Conservation (phyloP, 192 early-diverging fungal species). For the Allomyces arbusculus region DNA sequence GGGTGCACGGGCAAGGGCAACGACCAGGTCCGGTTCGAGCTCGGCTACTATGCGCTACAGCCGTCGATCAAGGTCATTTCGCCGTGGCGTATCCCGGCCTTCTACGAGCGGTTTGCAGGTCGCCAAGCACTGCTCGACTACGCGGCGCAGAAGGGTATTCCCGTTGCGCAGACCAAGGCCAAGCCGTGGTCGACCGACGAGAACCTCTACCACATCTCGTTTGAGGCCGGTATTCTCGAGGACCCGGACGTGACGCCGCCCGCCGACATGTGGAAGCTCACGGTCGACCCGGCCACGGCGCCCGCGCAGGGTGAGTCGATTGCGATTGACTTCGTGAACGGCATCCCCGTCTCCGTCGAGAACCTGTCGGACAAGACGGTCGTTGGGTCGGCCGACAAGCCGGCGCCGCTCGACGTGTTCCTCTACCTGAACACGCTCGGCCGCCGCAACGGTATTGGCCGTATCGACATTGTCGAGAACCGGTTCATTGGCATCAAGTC, state of each 20-base stretch:
- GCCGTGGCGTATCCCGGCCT: slow-evolving; percentile 87
- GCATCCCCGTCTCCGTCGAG: slow-evolving; percentile 71
- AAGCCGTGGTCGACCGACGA: slow-evolving; percentile 99
- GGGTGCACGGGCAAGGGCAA: slow-evolving; percentile 99
- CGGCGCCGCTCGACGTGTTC: slow-evolving; percentile 62
- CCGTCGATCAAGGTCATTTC: slow-evolving; percentile 90
- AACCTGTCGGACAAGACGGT: slow-evolving; percentile 52
- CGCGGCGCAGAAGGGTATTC: slow-evolving; percentile 72
- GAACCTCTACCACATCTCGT: slow-evolving; percentile 97
- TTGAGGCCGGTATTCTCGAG: slow-evolving; percentile 95
- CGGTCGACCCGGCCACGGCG: slow-evolving; percentile 87
- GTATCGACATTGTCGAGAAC: slow-evolving; percentile 98
- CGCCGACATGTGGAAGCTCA: slow-evolving; percentile 98
- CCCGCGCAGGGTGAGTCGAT: slow-evolving; percentile 91
- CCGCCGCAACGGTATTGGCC: slow-evolving; percentile 91
- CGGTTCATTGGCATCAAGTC: slow-evolving; percentile 98
- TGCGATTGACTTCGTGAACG: slow-evolving; percentile 68
- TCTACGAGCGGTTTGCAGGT: slow-evolving; percentile 89
- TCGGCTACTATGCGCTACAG: slow-evolving; percentile 89
- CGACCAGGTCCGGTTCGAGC: slow-evolving; percentile 98
- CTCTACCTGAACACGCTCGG: slow-evolving; percentile 87
- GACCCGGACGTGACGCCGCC: slow-evolving; percentile 91
- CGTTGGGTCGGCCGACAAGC: slow-evolving; percentile 33
- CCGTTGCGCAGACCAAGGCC: slow-evolving; percentile 82
- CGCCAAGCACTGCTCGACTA: slow-evolving; percentile 78